Base-by-base conservation (phyloP, 805 yeast species). In the Metschnikowia henanensis region DNA sequence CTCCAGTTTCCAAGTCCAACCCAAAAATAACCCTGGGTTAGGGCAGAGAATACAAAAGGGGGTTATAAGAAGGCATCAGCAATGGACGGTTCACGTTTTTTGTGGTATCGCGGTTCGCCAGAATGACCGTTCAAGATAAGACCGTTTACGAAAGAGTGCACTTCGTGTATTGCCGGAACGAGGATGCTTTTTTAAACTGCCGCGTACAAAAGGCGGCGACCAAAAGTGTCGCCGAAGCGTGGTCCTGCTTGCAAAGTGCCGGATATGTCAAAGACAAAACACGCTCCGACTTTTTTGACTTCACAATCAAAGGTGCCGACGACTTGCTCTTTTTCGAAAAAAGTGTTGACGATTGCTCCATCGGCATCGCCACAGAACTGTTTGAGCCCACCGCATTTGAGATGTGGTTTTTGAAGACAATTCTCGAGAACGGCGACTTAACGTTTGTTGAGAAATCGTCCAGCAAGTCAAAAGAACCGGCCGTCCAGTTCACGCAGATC, bases 401-500 rank as follows among this genome's bases (percentile, higher is more conserved):
- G 20, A 21, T 36, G 15, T 70, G 73, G 73, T 63, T 68, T 38
- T 51, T 65, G 38, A 45, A 54, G 28, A 55, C 68, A 8, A 39
- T 68, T 28, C 49, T 61, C 6, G 42, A 48, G 9, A 58, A 59
- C 17, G 48, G 62, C 6, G 51, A 32, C 28, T 28, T 41, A 28
- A 23, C 39, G 10, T 50, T 43, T 17, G 21, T 15, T 47, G 52
- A n/a, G 38, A 35, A 25, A 15, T 13, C 16, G 1, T 10, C 33
- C 12, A 35, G 35, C 3, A 41, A 22, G 15, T 36, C 32, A 25
- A 37, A 19, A 16, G 44, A 43, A 15, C 35, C 39, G 37, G 50
- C 64, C 4, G 47, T 50, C n/a, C 19, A 49, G 3, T 55, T 69
- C 39, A 53, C 80, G 15, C 65, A 70, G 12, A 67, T 62, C 37